Base-by-base conservation (phyloP, 2,329 filamentous ascomycete genomes). In the Teratosphaeriaceae sp. region DNA sequence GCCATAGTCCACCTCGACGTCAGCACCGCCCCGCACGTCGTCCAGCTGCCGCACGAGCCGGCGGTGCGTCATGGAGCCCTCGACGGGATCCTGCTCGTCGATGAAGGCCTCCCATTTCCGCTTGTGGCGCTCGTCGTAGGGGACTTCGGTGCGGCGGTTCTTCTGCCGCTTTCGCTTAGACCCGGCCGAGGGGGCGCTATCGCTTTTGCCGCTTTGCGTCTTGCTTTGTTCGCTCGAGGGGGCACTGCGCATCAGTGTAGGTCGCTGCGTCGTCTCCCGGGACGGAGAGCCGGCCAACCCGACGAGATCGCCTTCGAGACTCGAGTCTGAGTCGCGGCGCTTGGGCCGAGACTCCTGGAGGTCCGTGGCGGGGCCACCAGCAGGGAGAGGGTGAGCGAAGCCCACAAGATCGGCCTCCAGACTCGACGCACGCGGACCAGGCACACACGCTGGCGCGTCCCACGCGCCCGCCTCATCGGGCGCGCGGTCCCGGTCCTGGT, bases 1-100 rank as follows among this genome's bases (percentile, higher is more conserved):
- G 49, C 40, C 40, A 29, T 78, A 78, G 47, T 75, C 69, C 41
- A 78, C 60, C n/a, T 69, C 61, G 1, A 70, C 52, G 1, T 55
- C 53, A 16, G 63, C 56, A 15, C 59, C 56, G 24, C 65, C 51
- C 13, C 42, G 62, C 44, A 64, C 60, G 20, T 62, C 62, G 46
- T 73, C 70, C 29, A 68, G 58, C 24, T 71, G 68, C 20, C 64
- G 65, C 4, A 66, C 68, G 35, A 70, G 54, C 24, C 69, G 64
- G 51, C 68, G 65, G 21, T 69, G 65, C 37, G 70, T 70, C 58
- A 67, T 61, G 29, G 58, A 58, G 13, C 59, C 59, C 27, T 69
- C 45, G n/a, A 54, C 46, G 2, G 58, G 52, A 40, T 64, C 59
- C 5, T 55, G 56, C 29, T 65, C 62, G 3, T 66, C 59, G 13